These are phyloP conservation scores for Hanseniaspora lindneri DNA, from an alignment of 805 yeast genomes.

Conservation along the genomic window DNA sequence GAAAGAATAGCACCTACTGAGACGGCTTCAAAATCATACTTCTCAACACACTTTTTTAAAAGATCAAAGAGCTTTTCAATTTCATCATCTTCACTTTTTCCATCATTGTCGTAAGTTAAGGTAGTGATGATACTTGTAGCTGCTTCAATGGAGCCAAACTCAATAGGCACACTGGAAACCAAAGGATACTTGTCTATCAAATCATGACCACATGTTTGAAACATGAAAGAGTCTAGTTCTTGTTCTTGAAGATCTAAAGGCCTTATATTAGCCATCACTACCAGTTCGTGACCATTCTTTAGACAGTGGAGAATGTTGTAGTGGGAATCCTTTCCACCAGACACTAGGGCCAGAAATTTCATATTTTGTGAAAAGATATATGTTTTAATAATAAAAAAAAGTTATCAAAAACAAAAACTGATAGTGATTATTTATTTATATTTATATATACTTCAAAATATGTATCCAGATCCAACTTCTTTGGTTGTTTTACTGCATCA, in stretches of 20 bases:
- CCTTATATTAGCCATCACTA: slow-evolving; percentile 72
- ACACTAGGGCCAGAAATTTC: slow-evolving; percentile 85
- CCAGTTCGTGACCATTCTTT: slow-evolving; percentile 72
- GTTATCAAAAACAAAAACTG: no score
- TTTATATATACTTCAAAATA: no score
- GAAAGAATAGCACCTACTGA: slow-evolving; percentile 94
- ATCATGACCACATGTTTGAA: slow-evolving; percentile 92
- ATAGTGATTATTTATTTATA: no score
- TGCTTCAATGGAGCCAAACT: slow-evolving; percentile 5
- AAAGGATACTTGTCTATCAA: slow-evolving; percentile 51
- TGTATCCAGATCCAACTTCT: no score
- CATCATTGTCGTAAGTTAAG: slow-evolving; percentile 49
- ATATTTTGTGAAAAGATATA: slow-evolving; percentile 29
- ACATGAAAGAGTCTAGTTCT: slow-evolving; percentile 92
- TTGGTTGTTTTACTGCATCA: no score
- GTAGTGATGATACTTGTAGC: slow-evolving; percentile 43
- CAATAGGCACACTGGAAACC: slow-evolving; percentile 59
- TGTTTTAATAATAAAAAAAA: no score
- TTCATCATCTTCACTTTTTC: slow-evolving; percentile 54
- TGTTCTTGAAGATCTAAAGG: slow-evolving; percentile 43
- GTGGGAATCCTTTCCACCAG: slow-evolving; percentile 96
- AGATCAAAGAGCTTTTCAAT: slow-evolving; percentile 68
- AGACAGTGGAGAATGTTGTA: slow-evolving; percentile 78
- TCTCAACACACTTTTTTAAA: slow-evolving; percentile 35
- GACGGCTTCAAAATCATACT: slow-evolving; percentile 65